These are phyloP conservation scores for Panicum virgatum DNA, from an alignment of 202 grass and related monocot genomes.

Conservation along the genomic window DNA sequence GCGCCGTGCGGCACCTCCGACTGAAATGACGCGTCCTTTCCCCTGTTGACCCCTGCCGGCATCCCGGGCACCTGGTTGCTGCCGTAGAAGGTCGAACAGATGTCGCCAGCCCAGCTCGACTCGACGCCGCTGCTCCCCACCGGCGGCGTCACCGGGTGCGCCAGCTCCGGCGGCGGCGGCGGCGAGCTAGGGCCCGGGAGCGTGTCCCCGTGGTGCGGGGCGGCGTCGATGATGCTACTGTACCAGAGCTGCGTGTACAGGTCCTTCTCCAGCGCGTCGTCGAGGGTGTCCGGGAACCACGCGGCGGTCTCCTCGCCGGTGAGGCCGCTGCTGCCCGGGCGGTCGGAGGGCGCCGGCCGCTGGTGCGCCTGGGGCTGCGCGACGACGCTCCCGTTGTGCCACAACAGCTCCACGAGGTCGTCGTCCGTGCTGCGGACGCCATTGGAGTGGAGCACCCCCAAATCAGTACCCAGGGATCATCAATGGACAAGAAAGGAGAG, in stretches of 20 bases:
- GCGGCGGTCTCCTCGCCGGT: conserved; percentile 64
- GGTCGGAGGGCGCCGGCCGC: conserved; percentile 17
- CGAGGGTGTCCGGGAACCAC: conserved; percentile 70
- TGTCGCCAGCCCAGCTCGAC: conserved; percentile 48
- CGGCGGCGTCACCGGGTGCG: conserved; percentile 37
- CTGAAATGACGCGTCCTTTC: conserved; percentile 42
- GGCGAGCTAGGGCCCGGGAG: conserved; percentile 15
- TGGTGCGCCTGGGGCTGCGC: conserved; percentile 67
- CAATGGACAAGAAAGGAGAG: background rate
- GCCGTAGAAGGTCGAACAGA: conserved; percentile 50
- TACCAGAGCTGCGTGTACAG: conserved; percentile 67
- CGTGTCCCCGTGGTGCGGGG: background rate
- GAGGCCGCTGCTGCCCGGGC: conserved; percentile 40
- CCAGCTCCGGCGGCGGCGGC: conserved; percentile 33
- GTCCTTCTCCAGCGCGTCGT: conserved; percentile 77
- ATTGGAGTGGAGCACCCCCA: conserved; percentile 31
- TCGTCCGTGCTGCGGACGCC: conserved; percentile 50
- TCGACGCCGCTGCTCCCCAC: conserved; percentile 46
- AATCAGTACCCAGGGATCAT: conserved; percentile 18
- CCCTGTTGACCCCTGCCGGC: conserved; percentile 2
- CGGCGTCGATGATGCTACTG: conserved; percentile 29
- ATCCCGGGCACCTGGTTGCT: conserved; percentile 55
- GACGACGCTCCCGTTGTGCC: conserved; percentile 79
- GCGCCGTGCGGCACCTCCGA: conserved; percentile 37
- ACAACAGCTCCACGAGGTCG: conserved; percentile 82